Evolutionary conservation across 768 basidiomycete genomes (phyloP).

Genomic region (Saitozyma podzolica): DNA sequence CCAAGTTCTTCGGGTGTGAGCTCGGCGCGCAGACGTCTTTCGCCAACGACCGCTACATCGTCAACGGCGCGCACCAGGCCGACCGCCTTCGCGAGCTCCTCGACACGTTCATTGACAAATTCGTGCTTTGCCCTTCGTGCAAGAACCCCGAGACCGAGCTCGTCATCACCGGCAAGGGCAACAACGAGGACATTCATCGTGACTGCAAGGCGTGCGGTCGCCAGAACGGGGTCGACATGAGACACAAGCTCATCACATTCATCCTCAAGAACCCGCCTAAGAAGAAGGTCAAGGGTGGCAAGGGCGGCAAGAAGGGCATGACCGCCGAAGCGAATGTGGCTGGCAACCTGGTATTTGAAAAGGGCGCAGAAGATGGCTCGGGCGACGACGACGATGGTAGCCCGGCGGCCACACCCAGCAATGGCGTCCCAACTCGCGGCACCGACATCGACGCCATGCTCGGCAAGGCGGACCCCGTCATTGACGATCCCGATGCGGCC

Average conservation of each 20-base stretch:
- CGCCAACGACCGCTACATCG: constrained; percentile 96
- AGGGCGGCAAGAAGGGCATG: constrained; percentile 56
- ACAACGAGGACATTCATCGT: constrained; percentile 82
- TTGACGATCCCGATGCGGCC: constrained; percentile 55
- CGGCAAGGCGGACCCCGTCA: constrained; percentile 60
- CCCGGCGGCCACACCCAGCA: constrained; percentile 6
- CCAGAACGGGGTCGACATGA: constrained; percentile 87
- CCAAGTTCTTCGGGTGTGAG: constrained; percentile 99
- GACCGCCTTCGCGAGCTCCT: constrained; percentile 89
- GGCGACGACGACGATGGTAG: constrained; percentile 42
- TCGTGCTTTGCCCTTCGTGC: constrained; percentile 94
- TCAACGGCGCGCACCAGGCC: constrained; percentile 94
- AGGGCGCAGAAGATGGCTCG: constrained; percentile 53
- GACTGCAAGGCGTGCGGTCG: constrained; percentile 99
- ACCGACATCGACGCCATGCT: constrained; percentile 73
- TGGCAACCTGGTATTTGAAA: constrained; percentile 53
- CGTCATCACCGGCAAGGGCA: constrained; percentile 66
- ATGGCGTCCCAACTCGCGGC: constrained; percentile 37
- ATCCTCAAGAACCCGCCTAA: constrained; percentile 97
- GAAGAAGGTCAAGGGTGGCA: constrained; percentile 61
- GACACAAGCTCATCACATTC: constrained; percentile 93
- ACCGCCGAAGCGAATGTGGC: constrained; percentile 50
- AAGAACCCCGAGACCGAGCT: constrained; percentile 99
- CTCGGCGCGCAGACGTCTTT: constrained; percentile 95
- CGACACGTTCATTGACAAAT: constrained; percentile 96